Evolutionary conservation across 2,329 filamentous ascomycete genomes (phyloP), one percentile per base, ranked within the genome.

Genomic region (Talaromyces sp.): DNA sequence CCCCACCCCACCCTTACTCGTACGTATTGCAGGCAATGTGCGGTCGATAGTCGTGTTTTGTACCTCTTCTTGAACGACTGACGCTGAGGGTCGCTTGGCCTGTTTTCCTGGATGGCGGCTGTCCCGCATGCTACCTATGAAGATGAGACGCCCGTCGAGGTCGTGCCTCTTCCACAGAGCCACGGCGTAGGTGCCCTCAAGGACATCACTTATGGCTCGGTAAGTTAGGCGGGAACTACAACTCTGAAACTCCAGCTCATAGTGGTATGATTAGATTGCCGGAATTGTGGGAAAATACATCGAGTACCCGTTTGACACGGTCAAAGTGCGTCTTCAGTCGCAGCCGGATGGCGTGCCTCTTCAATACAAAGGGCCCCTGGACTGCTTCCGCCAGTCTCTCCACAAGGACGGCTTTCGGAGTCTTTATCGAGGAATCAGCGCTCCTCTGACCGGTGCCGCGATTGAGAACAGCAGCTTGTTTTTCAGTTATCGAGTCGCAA

Each of bases 251-350:
- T 58, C 41, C 51, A 26, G 27, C 7, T 29, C n/a, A 38, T 56
- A 24, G 53, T 62, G 35, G 64, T 51, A 26, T 19, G 14, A 56
- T 11, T 58, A 92, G 89, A 75, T 85, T 62, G 93, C 93, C 59
- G 95, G 95, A 63, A 86, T 96, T 62, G 87, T 91, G 38, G 93
- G 93, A 64, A 99, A 98, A 80, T 91, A 93, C 74, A 93, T 99
- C 71, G 95, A 99, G 75, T 99, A 97, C 74, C 95, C 95, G 26
- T 99, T 99, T 77, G 95, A 99, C 77, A 99, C 95, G 0, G 88
- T 99, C 75, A 99, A 99, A 78, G 95, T 99, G 62, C 90, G 95
- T 46, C 85, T 99, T 11, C 95, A 99, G 75, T 95, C 93, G n/a
- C 93, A 98, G 75, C 90, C 92, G 35, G 89, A 93, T 74, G 86